Percentiles rank a stretch among this genome's conserved stretches.
phyloP scores from a whole-genome alignment of 352 stramenopile genomes.

The Elongisporangium prolatum region DNA sequence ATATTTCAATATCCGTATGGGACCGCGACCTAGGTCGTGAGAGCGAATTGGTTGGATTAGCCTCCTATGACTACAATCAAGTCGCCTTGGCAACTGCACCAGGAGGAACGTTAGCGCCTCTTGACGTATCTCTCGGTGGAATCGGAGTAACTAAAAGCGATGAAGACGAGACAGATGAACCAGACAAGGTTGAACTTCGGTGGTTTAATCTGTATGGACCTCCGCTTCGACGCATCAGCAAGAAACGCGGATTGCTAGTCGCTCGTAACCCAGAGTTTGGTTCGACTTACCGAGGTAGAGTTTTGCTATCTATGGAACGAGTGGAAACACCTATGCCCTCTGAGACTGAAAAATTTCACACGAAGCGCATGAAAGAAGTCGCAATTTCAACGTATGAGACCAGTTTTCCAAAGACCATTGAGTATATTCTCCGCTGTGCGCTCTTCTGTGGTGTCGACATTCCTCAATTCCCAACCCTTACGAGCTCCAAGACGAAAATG shows the following conservation, averaged over 20 bases:
- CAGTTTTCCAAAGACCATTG: conserved; percentile 38
- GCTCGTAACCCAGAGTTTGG: conserved; percentile 60
- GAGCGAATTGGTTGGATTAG: conserved; percentile 71
- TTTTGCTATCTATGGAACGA: conserved; percentile 76
- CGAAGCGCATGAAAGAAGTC: conserved; percentile 37
- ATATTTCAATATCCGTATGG: conserved; percentile 75
- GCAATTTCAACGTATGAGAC: conserved; percentile 8
- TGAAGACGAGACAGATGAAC: conserved; percentile 3
- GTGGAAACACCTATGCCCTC: conserved; percentile 30
- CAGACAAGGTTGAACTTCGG: conserved; percentile 26
- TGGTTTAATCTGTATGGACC: conserved; percentile 88
- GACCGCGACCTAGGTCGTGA: conserved; percentile 66
- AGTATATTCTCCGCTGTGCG: conserved; percentile 59
- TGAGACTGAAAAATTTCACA: conserved; percentile 57
- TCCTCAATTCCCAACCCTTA: conserved; percentile 17
- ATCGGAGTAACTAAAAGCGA: conserved; percentile 1
- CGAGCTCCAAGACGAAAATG: conserved; percentile 20
- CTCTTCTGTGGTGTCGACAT: conserved; percentile 59
- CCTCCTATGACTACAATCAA: conserved; percentile 67
- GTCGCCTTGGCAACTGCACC: conserved; percentile 23
- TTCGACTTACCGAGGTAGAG: conserved; percentile 74
- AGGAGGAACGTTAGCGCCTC: conserved; percentile 20
- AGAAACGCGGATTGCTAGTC: conserved; percentile 43
- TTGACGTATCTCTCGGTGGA: neutral
- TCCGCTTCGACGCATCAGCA: conserved; percentile 49